Evolutionary conservation across 2,329 filamentous ascomycete genomes (phyloP), one percentile per base, ranked within the genome.

Genomic region (Tolypocladium ophioglossoides): DNA sequence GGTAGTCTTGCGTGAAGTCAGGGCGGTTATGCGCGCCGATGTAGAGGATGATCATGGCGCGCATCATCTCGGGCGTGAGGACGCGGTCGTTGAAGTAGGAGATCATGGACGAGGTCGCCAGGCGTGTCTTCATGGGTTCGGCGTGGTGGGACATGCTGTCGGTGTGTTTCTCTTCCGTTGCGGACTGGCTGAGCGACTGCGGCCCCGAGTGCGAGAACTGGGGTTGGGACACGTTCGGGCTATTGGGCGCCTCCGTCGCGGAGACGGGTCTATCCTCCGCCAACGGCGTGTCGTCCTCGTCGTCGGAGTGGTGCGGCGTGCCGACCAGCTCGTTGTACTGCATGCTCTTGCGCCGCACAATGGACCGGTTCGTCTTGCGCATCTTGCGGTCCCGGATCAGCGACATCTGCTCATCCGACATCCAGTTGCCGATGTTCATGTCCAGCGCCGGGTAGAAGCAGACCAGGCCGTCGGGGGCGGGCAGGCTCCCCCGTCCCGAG

Each of bases 381-480:
- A 85, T 84, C 55, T 84, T 81, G 12, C 90, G 84, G 58, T 96
- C 91, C 59, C 90, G 85, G 58, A 99, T 95, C 57, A 99, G 74
- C 0, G 89, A 84, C 89, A 97, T 95, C 67, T 99, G 91, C 68
- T 97, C 92, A 63, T 97, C 92, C 0, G 89, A 91, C 91, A 99
- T 97, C 94, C 94, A 99, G 69, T 91, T 96, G 39, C 90, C 90
- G 60, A 97, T 97, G 64, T 95, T 96, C 87, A 97, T 91, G 64
- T 97, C 94, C 56, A 99, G 74, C 0, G 86, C 85, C 0, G 94
- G 94, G 64, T 99, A 99, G 55, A 95, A 84, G 50, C 96, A 77
- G 0, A 97, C 78, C 9, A 97, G 71, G 0, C 91, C 92, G 52
- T 88, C 86, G 0, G 94, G 94, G 0, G 80, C 67, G 0, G 91